Evolutionary conservation across 192 early-diverging fungal genomes (phyloP), one percentile per base, ranked within the genome.

Genomic region (Coemansia sp.): DNA sequence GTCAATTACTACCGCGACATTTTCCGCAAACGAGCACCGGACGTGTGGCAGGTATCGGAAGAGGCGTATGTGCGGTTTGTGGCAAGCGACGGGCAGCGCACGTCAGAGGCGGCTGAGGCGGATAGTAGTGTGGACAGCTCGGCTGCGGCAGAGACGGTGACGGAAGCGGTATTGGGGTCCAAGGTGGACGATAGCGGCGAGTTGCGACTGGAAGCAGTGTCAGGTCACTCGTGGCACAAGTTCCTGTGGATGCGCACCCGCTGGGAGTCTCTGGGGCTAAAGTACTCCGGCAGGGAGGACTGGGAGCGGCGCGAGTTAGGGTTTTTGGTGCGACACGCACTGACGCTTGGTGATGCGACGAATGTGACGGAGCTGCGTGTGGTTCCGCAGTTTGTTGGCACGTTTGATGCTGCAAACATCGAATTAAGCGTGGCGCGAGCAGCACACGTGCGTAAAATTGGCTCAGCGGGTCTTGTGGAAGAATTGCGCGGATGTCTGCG

Each of bases 1-100:
- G 77, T 80, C 54, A 68, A 80, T 30, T 80, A 74, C 53, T 80
- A 80, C 30, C 68, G 68, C 59, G 77, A 80, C 20, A 80, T 80
- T 9, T 80, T 80, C 63, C 72, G 68, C n/a, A 25, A 60, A 17
- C 54, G 54, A 56, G 68, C 71, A 17, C 77, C 77, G 10, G 59
- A 57, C 10, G 30, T 74, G 20, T 80, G 78, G 78, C 21, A 17
- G 14, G 53, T 60, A 29, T 80, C 78, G 23, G 66, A 75, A 6
- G 62, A 72, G 22, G 72, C 78, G 7, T 80, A 75, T 70, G 54
- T 42, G 58, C 58, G 51, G 66, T 80, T 80, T 24, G 10, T 68
- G 42, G 55, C 72, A 0, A 64, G 62, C 59, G 57, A 23, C 7
- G 72, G 71, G 62, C 31, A 14, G 11, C 39, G 31, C 0, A 60